Percentiles rank a stretch among this genome's conserved stretches.
Conservation (phyloP, 805 yeast species). For the Candida krabiensis region DNA sequence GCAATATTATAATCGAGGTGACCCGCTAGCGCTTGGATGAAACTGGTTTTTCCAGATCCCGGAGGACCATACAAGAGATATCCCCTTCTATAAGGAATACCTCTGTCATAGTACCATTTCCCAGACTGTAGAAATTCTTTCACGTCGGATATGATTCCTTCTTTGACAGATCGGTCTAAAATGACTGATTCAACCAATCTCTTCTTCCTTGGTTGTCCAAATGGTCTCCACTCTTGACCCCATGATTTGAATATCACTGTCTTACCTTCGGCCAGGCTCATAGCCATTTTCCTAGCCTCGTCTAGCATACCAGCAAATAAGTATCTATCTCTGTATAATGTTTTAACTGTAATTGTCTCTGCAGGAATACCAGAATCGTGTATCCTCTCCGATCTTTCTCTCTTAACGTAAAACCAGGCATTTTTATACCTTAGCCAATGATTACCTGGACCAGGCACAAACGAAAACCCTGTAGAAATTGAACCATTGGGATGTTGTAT, state of each 20-base stretch:
- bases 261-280: constrained; percentile 83
- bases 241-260: constrained; percentile 92
- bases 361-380: constrained; percentile 92
- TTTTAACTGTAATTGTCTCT: constrained; percentile 93
- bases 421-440: constrained; percentile 84
- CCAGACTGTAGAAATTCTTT: constrained; percentile 77
- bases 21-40: constrained; percentile 95
- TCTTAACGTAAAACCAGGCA: constrained; percentile 82
- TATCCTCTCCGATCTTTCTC: constrained; percentile 88
- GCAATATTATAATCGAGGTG: constrained; percentile 95
- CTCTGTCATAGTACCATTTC: constrained; percentile 90
- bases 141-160: constrained; percentile 67
- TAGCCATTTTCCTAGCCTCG: constrained; percentile 85
- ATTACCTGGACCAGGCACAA: constrained; percentile 97
- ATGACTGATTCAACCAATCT: constrained; percentile 83
- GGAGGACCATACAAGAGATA: constrained; percentile 96
- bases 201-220: constrained; percentile 92
- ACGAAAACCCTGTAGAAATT: constrained; percentile 78
- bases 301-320: constrained; percentile 63
- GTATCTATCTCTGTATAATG: constrained; percentile 76
- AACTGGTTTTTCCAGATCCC: constrained; percentile 94
- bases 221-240: constrained; percentile 99
- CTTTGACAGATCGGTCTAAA: constrained; percentile 73
- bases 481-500: constrained; percentile 92
- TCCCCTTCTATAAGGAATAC: constrained; percentile 97